Percentiles rank a stretch among this genome's conserved stretches.
Conservation (phyloP, 805 yeast species). For the Kazachstania kunashirensis region DNA sequence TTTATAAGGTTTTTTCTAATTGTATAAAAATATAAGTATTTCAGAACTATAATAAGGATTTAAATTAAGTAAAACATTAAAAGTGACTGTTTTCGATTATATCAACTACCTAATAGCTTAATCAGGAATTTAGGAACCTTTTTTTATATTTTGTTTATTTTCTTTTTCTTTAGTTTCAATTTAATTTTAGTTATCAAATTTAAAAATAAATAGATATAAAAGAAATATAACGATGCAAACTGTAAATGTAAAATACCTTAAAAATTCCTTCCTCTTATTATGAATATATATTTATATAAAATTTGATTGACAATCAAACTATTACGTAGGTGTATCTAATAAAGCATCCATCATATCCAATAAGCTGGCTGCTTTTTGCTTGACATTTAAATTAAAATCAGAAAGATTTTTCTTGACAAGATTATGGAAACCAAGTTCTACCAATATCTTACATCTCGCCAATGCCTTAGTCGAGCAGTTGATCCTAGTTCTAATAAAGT, state of each 20-base stretch:
- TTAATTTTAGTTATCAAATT: neutral
- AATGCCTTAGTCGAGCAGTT: conserved; percentile 18
- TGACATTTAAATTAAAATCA: conserved; percentile 21
- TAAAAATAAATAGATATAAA: neutral
- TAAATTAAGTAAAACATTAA: neutral
- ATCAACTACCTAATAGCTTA: no score
- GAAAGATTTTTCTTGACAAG: conserved; percentile 22
- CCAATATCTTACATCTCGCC: conserved; percentile 23
- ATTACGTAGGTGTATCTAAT: no score
- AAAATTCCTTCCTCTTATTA: no score
- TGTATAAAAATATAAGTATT: conserved; percentile 11
- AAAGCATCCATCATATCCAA: conserved; percentile 28
- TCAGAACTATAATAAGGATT: conserved; percentile 9
- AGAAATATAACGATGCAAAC: no score
- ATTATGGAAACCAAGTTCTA: conserved; percentile 22
- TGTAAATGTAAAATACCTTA: no score
- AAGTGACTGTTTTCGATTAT: no score
- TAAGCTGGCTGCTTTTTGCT: conserved; percentile 27
- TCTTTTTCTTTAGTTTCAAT: neutral
- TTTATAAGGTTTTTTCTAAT: conserved; percentile 9
- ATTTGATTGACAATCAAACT: no score
- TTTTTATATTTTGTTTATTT: no score
- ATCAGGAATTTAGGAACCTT: no score
- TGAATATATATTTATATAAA: no score
- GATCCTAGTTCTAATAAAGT: no score